phyloP scores from a whole-genome alignment of 495 filamentous ascomycete species.

The Penicillium robsamsonii region DNA sequence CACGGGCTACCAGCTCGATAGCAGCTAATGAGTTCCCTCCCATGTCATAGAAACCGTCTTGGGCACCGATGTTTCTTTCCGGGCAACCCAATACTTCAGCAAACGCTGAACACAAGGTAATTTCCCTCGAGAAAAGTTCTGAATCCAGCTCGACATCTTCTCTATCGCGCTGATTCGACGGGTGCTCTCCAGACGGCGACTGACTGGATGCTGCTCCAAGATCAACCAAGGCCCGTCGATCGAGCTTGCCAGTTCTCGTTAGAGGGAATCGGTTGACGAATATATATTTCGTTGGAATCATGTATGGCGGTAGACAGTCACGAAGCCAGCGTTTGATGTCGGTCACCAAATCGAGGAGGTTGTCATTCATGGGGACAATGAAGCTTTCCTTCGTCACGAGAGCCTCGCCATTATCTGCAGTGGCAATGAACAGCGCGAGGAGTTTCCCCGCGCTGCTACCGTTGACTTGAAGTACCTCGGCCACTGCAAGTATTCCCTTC shows the following conservation, averaged over 20 bases:
- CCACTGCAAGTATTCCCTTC: neutral
- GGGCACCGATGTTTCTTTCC: neutral
- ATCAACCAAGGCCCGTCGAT: slow-evolving; percentile 1
- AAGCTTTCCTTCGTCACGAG: neutral
- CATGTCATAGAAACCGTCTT: neutral
- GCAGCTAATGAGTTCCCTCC: neutral
- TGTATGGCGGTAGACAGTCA: neutral
- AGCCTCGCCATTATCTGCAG: neutral
- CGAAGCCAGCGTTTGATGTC: neutral
- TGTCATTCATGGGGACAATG: neutral
- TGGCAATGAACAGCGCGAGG: neutral
- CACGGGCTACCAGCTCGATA: slow-evolving; percentile 2
- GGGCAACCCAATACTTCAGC: neutral
- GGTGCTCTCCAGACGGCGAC: neutral
- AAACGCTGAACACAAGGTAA: neutral
- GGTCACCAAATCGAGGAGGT: neutral
- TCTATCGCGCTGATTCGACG: neutral
- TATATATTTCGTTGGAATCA: neutral
- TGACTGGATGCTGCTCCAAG: neutral
- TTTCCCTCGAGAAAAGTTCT: neutral
- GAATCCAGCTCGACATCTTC: neutral
- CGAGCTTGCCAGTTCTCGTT: neutral
- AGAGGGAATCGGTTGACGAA: neutral
- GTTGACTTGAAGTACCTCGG: neutral
- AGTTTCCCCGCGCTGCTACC: neutral